These are phyloP conservation scores for Aristolochia contorta DNA, from an alignment of 164 flowering plant species.

Conservation along the genomic window DNA sequence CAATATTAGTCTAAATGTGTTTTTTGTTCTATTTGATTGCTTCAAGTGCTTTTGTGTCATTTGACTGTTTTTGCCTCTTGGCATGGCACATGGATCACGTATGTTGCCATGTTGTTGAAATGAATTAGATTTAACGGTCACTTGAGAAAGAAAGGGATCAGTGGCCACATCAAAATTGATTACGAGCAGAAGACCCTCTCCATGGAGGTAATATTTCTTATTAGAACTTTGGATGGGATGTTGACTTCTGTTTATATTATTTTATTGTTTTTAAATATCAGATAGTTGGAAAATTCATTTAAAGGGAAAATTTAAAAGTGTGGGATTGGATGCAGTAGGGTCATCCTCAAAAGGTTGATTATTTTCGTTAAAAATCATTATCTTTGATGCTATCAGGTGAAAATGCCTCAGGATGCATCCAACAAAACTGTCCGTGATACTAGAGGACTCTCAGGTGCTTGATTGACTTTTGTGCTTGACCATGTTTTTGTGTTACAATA, in stretches of 20 bases:
- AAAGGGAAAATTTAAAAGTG: not conserved
- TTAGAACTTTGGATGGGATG: no score
- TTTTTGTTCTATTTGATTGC: not conserved
- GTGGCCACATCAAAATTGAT: slow-evolving; percentile 58
- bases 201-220: slow-evolving; percentile 46
- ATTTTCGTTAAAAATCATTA: not conserved
- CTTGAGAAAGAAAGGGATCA: slow-evolving; percentile 68
- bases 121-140: slow-evolving; percentile 65
- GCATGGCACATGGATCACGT: not conserved
- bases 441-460: slow-evolving; percentile 74
- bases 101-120: slow-evolving; percentile 1
- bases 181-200: slow-evolving; percentile 69
- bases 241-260: no score
- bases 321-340: not conserved
- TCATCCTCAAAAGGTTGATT: slow-evolving; percentile 21
- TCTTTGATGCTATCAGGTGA: slow-evolving; percentile 34
- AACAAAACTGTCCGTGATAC: slow-evolving; percentile 69
- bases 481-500: not conserved
- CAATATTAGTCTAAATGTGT: not conserved
- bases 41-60: not conserved
- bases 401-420: slow-evolving; percentile 96
- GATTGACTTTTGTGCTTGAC: not conserved
- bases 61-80: no score
- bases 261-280: no score
- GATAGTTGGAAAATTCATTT: no score